Percentiles rank a stretch among this genome's conserved stretches.
phyloP scores from a whole-genome alignment of 2,329 filamentous ascomycete species.

The Ambrosiella xylebori region DNA sequence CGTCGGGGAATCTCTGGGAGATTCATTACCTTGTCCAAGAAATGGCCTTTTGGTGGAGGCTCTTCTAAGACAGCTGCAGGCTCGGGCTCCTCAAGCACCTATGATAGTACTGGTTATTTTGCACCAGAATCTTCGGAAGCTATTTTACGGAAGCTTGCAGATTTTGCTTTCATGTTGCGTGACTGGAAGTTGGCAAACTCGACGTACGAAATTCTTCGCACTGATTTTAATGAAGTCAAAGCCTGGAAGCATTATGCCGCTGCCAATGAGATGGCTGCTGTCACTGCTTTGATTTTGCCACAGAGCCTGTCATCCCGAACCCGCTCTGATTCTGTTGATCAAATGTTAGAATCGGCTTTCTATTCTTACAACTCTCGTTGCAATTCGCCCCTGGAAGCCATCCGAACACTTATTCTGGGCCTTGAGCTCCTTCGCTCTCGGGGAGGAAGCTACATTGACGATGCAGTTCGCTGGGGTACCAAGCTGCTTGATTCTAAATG shows the following conservation, averaged over 20 bases:
- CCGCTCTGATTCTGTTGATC: conserved; percentile 64
- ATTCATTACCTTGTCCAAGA: conserved; percentile 87
- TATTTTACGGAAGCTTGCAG: conserved; percentile 78
- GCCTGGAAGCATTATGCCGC: conserved; percentile 93
- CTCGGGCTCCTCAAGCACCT: conserved; percentile 40
- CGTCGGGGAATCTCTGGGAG: conserved; percentile 75
- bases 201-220: conserved; percentile 76
- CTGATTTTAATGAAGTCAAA: conserved; percentile 87
- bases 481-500: conserved; percentile 65
- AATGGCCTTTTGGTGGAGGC: conserved; percentile 68
- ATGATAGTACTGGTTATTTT: conserved; percentile 70
- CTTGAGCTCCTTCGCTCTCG: conserved; percentile 70
- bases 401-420: conserved; percentile 58
- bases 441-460: conserved; percentile 65
- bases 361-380: conserved; percentile 89
- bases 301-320: conserved; percentile 55
- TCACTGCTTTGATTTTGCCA: conserved; percentile 65
- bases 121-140: conserved; percentile 71
- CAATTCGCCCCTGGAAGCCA: conserved; percentile 58
- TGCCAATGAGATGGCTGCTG: conserved; percentile 83
- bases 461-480: conserved; percentile 71
- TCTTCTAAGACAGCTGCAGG: conserved; percentile 35
- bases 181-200: conserved; percentile 89
- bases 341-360: conserved; percentile 74
- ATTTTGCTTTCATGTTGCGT: conserved; percentile 91